Conservation (phyloP, 2,329 filamentous ascomycete genomes). For the Epichloe baconii region DNA sequence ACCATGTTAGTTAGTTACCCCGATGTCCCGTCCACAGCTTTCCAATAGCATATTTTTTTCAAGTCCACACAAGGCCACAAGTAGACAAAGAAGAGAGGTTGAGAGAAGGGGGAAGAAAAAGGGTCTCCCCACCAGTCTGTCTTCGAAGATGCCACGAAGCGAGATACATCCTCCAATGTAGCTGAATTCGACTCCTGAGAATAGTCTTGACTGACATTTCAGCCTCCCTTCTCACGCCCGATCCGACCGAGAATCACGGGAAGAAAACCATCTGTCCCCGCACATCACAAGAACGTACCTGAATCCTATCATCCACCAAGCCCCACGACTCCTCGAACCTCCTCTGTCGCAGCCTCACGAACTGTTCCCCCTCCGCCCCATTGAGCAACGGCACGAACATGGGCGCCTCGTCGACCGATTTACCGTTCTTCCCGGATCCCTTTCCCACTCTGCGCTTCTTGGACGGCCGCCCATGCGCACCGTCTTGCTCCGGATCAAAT, state of each 20-base stretch:
- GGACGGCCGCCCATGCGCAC: slow-evolving; percentile 26
- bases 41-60: not conserved
- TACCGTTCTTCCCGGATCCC: slow-evolving; percentile 14
- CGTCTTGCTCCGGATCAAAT: slow-evolving; percentile 30
- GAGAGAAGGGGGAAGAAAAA: not conserved
- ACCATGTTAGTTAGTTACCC: too few relatives aligned
- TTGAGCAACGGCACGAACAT: slow-evolving; percentile 40
- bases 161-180: slow-evolving; percentile 44
- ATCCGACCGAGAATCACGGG: not conserved
- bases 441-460: slow-evolving; percentile 45
- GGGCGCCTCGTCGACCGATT: slow-evolving; percentile 9
- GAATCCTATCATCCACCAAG: slow-evolving; percentile 48
- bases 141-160: slow-evolving; percentile 36
- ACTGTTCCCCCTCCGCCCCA: slow-evolving; percentile 36
- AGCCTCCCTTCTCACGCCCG: not conserved
- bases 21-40: not conserved
- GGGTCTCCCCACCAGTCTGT: slow-evolving; percentile 16
- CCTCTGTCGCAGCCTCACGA: slow-evolving; percentile 39
- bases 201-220: slow-evolving; percentile 28
- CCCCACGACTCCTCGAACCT: slow-evolving; percentile 53
- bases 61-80: not conserved
- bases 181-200: slow-evolving; percentile 47
- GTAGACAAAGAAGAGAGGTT: not conserved
- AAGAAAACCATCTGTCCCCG: not conserved
- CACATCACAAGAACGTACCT: slow-evolving; percentile 19